A percentile compares a stretch with the other conserved stretches of the same genome.
These are phyloP conservation scores for Pichia rugopelliculosa DNA, from an alignment of 805 yeast genomes.

Conservation along the genomic window DNA sequence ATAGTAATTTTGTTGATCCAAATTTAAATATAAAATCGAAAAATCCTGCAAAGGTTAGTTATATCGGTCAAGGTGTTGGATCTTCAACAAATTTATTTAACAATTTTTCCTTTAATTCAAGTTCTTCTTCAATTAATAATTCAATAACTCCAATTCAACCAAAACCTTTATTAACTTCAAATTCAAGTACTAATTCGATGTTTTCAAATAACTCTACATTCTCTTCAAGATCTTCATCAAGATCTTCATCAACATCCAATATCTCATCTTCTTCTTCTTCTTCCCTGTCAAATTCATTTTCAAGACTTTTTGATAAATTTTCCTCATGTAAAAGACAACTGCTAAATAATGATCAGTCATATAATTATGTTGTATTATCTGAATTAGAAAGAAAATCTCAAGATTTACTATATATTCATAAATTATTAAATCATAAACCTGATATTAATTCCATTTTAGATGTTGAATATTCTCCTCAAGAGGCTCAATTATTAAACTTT, in stretches of 20 bases:
- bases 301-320: conserved; percentile 6
- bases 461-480: conserved; percentile 5
- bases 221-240: not conserved
- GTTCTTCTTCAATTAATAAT: not conserved
- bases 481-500: conserved; percentile 3
- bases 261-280: not conserved
- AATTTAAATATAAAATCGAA: conserved; percentile 21
- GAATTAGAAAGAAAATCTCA: conserved; percentile 4
- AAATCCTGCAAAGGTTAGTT: not conserved
- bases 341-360: not conserved
- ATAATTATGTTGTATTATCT: not conserved
- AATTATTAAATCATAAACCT: conserved; percentile 11
- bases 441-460: conserved; percentile 8
- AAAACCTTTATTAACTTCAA: not conserved
- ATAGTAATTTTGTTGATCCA: conserved; percentile 23
- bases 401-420: conserved; percentile 2
- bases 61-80: conserved; percentile 8
- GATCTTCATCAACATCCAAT: no score
- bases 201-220: not conserved
- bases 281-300: not conserved
- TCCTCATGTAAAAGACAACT: not conserved
- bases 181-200: not conserved
- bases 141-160: not conserved
- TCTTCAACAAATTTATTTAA: conserved; percentile 2
- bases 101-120: not conserved